phyloP scores from a whole-genome alignment of 345 rosid species.

The Citrus unshiu region DNA sequence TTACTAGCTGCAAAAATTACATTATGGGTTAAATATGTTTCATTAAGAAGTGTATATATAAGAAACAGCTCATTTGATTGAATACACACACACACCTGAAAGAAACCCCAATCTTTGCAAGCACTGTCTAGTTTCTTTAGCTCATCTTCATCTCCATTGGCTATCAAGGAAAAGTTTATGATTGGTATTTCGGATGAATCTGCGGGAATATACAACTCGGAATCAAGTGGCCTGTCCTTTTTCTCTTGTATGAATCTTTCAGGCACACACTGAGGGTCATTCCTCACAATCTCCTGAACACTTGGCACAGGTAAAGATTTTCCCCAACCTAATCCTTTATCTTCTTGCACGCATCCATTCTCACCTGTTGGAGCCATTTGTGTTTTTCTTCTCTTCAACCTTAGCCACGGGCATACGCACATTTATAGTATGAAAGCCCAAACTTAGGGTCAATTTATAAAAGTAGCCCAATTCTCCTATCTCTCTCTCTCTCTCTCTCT shows the following conservation, averaged over 20 bases:
- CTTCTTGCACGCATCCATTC: not conserved
- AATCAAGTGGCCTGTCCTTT: conserved; percentile 7
- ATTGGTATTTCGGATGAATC: conserved; percentile 11
- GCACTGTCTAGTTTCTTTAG: conserved; percentile 20
- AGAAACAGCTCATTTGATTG: not conserved
- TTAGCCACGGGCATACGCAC: not conserved
- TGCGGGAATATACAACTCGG: not conserved
- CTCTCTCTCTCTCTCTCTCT: no score
- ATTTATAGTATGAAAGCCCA: not conserved
- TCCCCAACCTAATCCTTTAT: conserved; percentile 13
- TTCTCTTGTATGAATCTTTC: conserved; percentile 14
- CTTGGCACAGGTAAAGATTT: conserved; percentile 19
- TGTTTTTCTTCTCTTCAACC: not conserved
- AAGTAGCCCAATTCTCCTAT: no score
- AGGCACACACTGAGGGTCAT: conserved; percentile 14
- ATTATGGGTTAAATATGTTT: not conserved
- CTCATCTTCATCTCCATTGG: conserved; percentile 19
- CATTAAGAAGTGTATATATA: no score
- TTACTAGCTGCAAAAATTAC: conserved; percentile 13
- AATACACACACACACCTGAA: conserved; percentile 10
- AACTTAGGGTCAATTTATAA: not conserved
- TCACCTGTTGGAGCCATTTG: not conserved
- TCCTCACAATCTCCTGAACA: conserved; percentile 22
- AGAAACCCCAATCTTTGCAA: conserved; percentile 41
- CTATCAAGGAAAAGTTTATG: conserved; percentile 22